A percentile compares a stretch with the other conserved stretches of the same genome.
phyloP scores from a whole-genome alignment of 495 filamentous ascomycete species.

The Neurospora sp. region DNA sequence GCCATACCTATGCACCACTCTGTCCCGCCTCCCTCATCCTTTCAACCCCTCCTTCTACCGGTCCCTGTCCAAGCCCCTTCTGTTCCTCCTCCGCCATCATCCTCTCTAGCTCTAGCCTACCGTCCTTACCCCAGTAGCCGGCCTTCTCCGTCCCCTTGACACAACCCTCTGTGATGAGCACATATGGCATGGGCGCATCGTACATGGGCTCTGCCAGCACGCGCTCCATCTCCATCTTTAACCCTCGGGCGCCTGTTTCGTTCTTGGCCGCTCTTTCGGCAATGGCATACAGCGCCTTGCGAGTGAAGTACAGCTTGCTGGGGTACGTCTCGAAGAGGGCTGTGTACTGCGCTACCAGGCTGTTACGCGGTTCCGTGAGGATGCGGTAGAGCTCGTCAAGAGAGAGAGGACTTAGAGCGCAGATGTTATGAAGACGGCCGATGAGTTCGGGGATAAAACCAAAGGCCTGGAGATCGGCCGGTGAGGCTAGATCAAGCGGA shows the following conservation, averaged over 20 bases:
- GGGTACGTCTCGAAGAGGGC: slow-evolving; percentile 75
- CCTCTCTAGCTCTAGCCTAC: slow-evolving; percentile 43
- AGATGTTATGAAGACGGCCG: slow-evolving; percentile 80
- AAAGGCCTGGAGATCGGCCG: slow-evolving; percentile 77
- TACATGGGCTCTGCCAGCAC: slow-evolving; percentile 86
- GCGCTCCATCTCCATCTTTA: slow-evolving; percentile 83
- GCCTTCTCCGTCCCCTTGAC: slow-evolving; percentile 52
- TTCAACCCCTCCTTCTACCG: slow-evolving; percentile 20
- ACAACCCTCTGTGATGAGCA: slow-evolving; percentile 68
- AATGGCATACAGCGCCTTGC: slow-evolving; percentile 64
- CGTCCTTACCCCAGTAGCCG: slow-evolving; percentile 40
- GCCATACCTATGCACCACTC: slow-evolving; percentile 28
- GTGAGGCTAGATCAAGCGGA: slow-evolving; percentile 69
- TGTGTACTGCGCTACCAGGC: slow-evolving; percentile 74
- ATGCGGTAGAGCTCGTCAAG: slow-evolving; percentile 72
- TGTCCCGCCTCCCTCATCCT: slow-evolving; percentile 33
- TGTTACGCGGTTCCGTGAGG: slow-evolving; percentile 85
- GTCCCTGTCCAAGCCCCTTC: slow-evolving; percentile 9
- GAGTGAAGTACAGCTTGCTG: slow-evolving; percentile 77
- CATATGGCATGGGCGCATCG: slow-evolving; percentile 58
- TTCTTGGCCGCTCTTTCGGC: slow-evolving; percentile 62
- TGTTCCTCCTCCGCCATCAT: slow-evolving; percentile 44
- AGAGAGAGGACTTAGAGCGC: slow-evolving; percentile 73
- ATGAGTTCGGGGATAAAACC: slow-evolving; percentile 93
- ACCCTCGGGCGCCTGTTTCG: slow-evolving; percentile 77